Evolutionary conservation across 371 early-diverging fungal genomes (phyloP), one percentile per base, ranked within the genome.

Genomic region (Rhizopus stolonifer): DNA sequence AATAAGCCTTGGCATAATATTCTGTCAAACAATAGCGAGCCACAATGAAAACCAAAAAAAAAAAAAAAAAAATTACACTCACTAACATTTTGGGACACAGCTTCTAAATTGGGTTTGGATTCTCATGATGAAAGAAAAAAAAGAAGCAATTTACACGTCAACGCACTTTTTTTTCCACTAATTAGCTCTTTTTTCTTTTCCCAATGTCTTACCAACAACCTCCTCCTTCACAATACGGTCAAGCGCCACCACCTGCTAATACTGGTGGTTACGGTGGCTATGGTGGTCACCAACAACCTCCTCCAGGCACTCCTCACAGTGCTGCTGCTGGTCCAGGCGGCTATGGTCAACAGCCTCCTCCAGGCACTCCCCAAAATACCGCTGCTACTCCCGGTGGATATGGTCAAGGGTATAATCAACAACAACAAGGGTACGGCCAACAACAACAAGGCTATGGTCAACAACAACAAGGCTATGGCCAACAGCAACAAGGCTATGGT

Each of bases 141-240:
- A 11, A 1, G 5, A 0, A 4, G 36, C n/a, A 36, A 14, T 5
- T n/a, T 14, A 36, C 36, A 36, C 36, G 36, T 36, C 6, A 36
- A 14, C n/a, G 0, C 26, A n/a, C 25, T 42, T 9, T 19, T 11
- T 49, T 29, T n/a, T 23, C 31, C 19, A 26, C 39, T 48, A 38
- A 13, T 14, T 42, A 22, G 17, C 15, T 32, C 48, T 50, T 19
- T 34, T 21, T 39, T 29, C 18, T 33, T 26, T 49, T 22, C 3
- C 55, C n/a, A 25, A 62, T 62, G 62, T 48, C 62, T 36, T 62
- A 62, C 21, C 49, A 49, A 48, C 62, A 61, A 47, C 56, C 61
- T 38, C 61, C 61, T 54, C 60, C 61, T 25, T 52, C 59, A 26
- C 46, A 47, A 38, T 52, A 58, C 25, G 48, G 48, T 31, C 46